These are phyloP conservation scores for Aspergillus egyptiacus DNA, from an alignment of 495 filamentous ascomycete species.

Conservation along the genomic window DNA sequence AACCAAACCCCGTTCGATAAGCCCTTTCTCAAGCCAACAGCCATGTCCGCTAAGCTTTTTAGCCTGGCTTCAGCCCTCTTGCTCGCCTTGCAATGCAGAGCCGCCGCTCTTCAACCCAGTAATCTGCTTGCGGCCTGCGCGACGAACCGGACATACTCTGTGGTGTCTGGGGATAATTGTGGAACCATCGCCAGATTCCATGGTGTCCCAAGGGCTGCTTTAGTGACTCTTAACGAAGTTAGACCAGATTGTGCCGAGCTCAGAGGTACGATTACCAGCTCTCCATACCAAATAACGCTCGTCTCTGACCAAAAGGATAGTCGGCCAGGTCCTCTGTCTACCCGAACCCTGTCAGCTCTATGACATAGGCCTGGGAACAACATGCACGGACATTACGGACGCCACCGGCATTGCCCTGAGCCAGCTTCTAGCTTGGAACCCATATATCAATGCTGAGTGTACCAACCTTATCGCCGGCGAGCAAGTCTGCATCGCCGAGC, in stretches of 20 bases:
- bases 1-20: too few relatives aligned
- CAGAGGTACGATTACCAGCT: not conserved
- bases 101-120: not conserved
- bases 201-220: not conserved
- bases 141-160: conserved; percentile 2
- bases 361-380: not conserved
- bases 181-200: not conserved
- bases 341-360: conserved; percentile 3
- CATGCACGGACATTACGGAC: not conserved
- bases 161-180: conserved; percentile 2
- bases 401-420: not conserved
- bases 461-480: conserved; percentile 12
- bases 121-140: not conserved
- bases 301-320: not conserved
- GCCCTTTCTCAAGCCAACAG: not conserved
- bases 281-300: not conserved
- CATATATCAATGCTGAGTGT: conserved; percentile 8
- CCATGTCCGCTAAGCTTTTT: not conserved
- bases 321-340: conserved; percentile 2
- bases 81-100: not conserved
- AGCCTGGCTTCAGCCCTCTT: not conserved
- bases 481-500: conserved; percentile 4
- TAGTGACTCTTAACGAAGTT: not conserved
- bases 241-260: conserved; percentile 4
- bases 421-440: conserved; percentile 5